phyloP scores from a whole-genome alignment of 2,329 filamentous ascomycete genomes.

The Exophiala sp. region DNA sequence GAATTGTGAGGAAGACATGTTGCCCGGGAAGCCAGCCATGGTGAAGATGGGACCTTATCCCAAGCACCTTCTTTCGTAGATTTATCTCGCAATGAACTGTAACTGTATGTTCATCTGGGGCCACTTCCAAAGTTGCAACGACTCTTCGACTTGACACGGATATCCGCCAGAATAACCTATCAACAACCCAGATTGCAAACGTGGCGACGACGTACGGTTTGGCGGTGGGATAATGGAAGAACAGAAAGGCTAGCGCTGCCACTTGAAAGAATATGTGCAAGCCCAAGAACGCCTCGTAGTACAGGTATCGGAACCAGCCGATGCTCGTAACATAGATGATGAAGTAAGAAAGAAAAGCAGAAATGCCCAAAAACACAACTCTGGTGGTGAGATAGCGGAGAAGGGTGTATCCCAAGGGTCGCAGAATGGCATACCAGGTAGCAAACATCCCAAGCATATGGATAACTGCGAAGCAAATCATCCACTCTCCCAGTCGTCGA shows the following conservation, averaged over 20 bases:
- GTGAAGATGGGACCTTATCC: slow-evolving; percentile 30
- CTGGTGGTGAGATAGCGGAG: slow-evolving; percentile 47
- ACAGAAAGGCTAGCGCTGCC: slow-evolving; percentile 52
- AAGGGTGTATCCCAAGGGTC: slow-evolving; percentile 47
- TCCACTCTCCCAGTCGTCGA: slow-evolving; percentile 55
- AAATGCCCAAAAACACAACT: slow-evolving; percentile 51
- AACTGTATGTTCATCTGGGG: slow-evolving; percentile 54
- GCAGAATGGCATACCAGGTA: slow-evolving; percentile 50
- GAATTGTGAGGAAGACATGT: slow-evolving; percentile 59
- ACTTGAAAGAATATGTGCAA: slow-evolving; percentile 54
- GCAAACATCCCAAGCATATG: slow-evolving; percentile 52
- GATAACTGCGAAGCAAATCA: slow-evolving; percentile 55
- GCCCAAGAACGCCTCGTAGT: slow-evolving; percentile 59
- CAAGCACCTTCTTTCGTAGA: slow-evolving; percentile 20
- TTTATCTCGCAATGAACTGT: slow-evolving; percentile 33
- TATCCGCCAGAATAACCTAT: slow-evolving; percentile 54
- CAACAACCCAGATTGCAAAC: slow-evolving; percentile 52
- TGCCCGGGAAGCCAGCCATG: slow-evolving; percentile 58
- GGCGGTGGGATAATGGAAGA: slow-evolving; percentile 52
- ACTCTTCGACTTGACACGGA: slow-evolving; percentile 47
- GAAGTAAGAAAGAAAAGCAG: slow-evolving; percentile 54
- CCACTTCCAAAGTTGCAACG: slow-evolving; percentile 47
- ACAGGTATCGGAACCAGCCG: slow-evolving; percentile 53
- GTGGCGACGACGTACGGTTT: slow-evolving; percentile 50
- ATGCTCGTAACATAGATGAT: slow-evolving; percentile 58